Evolutionary conservation across 1,284 basidiomycete species (phyloP), one percentile per base, ranked within the genome.

Genomic region (Leccinum laetum): DNA sequence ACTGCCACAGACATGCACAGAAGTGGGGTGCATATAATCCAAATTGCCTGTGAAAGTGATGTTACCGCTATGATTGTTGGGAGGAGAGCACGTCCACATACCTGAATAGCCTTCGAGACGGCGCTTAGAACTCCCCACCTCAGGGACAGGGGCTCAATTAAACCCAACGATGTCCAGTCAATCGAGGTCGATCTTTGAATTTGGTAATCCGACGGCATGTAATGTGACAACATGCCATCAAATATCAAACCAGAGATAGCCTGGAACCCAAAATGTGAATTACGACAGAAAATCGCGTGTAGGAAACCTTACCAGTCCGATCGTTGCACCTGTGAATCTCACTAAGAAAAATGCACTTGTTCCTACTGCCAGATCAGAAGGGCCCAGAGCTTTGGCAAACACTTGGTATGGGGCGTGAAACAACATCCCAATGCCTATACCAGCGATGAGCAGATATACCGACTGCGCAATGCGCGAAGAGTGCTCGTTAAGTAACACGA

Each of bases 271-370:
- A 49, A 66, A 58, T 59, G 66, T 73, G 64, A 68, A 53, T 63
- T 32, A 64, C 53, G 41, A 57, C 37, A 69, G 65, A 59, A 53
- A 64, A 60, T 58, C 39, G 37, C 24, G 41, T 44, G 39, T 8
- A 60, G 37, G 29, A 58, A 69, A 61, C 76, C 87, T 71, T 75
- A 91, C 92, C 78, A 94, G 75, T 66, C 92, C 92, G 60, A 90
- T 81, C 5, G 91, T 92, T 37, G 92, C 89, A 14, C 92, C 92
- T 46, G 91, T 93, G 77, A 93, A 94, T 55, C 92, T 83, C 58
- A 93, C 90, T 63, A 94, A 82, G 76, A 94, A 93, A 74, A 94
- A 93, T 24, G 91, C 92, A 73, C 90, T 89, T 13, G 92, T 93
- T 32, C 89, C 90, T 53, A 87, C 84, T n/a, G 91, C 90, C 63